Conservation (phyloP, 805 yeast genomes). For the Cyberlindnera veronae region DNA sequence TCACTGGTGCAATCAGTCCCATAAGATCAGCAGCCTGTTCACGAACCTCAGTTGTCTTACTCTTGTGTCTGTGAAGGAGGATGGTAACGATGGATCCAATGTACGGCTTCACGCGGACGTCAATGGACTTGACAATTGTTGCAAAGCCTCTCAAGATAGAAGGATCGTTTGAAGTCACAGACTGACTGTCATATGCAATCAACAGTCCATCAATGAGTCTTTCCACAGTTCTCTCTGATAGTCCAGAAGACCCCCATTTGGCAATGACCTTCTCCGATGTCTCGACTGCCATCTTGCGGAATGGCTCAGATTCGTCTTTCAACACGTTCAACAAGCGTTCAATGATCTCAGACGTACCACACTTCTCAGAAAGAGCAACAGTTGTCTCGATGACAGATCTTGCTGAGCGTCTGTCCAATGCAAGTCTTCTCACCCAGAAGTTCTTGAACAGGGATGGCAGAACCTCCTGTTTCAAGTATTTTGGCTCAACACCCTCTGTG, state of each 20-base stretch:
- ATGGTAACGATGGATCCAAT: conserved; percentile 69
- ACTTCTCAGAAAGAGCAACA: conserved; percentile 56
- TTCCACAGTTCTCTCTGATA: conserved; percentile 58
- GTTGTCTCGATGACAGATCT: conserved; percentile 72
- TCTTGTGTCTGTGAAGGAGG: conserved; percentile 66
- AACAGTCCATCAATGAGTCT: conserved; percentile 76
- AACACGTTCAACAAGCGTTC: conserved; percentile 54
- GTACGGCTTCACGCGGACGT: conserved; percentile 64
- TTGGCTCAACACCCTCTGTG: conserved; percentile 52
- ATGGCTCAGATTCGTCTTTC: conserved; percentile 80
- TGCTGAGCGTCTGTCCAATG: conserved; percentile 58
- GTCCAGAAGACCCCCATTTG: conserved; percentile 50
- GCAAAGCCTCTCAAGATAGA: conserved; percentile 62
- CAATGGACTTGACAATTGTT: conserved; percentile 57
- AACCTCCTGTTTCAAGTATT: conserved; percentile 48
- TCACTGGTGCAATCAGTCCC: conserved; percentile 58
- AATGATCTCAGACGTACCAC: conserved; percentile 61
- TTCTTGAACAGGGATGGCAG: conserved; percentile 58
- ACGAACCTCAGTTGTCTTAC: conserved; percentile 67
- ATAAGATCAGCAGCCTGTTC: conserved; percentile 83
- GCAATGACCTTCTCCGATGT: conserved; percentile 56
- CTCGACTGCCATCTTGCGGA: conserved; percentile 74
- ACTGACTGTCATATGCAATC: conserved; percentile 78
- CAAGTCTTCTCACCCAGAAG: conserved; percentile 83
- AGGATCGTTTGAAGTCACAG: conserved; percentile 40